A percentile compares a stretch with the other conserved stretches of the same genome.
Evolutionary conservation across 164 flowering plant species (phyloP).

Genomic region (Vitis labrusca): DNA sequence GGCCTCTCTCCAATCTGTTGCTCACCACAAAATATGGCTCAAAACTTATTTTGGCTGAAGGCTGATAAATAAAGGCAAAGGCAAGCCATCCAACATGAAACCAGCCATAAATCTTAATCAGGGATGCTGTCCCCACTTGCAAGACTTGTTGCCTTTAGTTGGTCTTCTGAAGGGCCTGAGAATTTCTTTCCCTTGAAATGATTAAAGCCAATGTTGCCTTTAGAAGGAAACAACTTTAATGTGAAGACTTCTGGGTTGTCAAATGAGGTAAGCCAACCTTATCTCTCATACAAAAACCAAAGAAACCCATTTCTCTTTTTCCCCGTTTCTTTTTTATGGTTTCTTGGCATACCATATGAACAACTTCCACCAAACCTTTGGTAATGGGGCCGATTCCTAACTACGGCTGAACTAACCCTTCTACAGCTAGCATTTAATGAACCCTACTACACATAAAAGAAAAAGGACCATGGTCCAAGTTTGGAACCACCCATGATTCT

Average conservation of each 20-base stretch:
- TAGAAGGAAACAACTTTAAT: constrained; percentile 32
- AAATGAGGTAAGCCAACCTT: constrained; percentile 19
- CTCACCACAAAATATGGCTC: too few species aligned
- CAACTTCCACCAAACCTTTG: constrained; percentile 18
- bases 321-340: background rate
- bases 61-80: too few species aligned
- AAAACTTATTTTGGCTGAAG: too few species aligned
- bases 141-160: background rate
- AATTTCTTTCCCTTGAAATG: constrained; percentile 7
- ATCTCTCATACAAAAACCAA: constrained; percentile 5
- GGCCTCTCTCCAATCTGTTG: too few species aligned
- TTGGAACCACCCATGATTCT: too few species aligned
- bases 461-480: too few species aligned
- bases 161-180: constrained; percentile 7
- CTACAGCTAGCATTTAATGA: background rate
- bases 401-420: constrained; percentile 7
- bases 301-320: constrained; percentile 4
- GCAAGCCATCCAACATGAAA: too few species aligned
- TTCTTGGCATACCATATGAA: background rate
- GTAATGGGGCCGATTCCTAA: constrained; percentile 8
- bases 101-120: too few species aligned
- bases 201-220: constrained; percentile 25
- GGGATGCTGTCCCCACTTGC: background rate
- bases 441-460: too few species aligned
- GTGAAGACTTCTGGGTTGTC: constrained; percentile 25